These are phyloP conservation scores for Fraxinus cuspidata DNA, from an alignment of 257 asterid genomes.

Conservation along the genomic window DNA sequence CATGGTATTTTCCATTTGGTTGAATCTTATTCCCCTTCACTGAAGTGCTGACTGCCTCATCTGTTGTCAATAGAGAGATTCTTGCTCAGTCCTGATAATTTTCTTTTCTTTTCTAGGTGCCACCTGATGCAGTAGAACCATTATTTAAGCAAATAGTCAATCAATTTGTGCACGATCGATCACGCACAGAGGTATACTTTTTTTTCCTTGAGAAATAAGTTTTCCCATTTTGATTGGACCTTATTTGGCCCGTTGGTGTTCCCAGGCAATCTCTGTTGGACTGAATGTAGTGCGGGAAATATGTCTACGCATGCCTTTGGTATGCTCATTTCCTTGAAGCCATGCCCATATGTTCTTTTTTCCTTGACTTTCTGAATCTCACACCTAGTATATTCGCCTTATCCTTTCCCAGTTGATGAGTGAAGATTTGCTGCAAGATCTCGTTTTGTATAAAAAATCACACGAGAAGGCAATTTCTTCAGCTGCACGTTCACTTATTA, in stretches of 20 bases:
- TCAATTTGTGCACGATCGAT: conserved; percentile 88
- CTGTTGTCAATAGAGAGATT: conserved; percentile 22
- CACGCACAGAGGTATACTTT: conserved; percentile 80
- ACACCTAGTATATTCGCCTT: conserved; percentile 1
- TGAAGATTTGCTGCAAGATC: conserved; percentile 98
- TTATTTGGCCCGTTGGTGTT: conserved; percentile 15
- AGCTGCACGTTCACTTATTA: conserved; percentile 82
- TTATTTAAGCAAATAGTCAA: conserved; percentile 89
- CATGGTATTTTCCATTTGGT: conserved; percentile 57
- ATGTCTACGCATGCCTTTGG: conserved; percentile 96
- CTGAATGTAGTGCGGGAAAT: conserved; percentile 84
- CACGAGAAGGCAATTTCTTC: conserved; percentile 91
- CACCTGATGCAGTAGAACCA: conserved; percentile 97
- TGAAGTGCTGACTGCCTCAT: conserved; percentile 10
- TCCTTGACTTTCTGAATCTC: conserved; percentile 4
- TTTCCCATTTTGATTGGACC: conserved; percentile 11
- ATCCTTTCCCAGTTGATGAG: conserved; percentile 74
- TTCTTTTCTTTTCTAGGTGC: conserved; percentile 59
- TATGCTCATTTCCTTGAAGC: conserved; percentile 35
- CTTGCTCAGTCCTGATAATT: conserved; percentile 6
- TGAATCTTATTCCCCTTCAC: conserved; percentile 5
- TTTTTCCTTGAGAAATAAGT: conserved; percentile 2
- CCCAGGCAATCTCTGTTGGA: conserved; percentile 90
- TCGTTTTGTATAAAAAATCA: conserved; percentile 76
- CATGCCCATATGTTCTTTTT: neutral